Base-by-base conservation (phyloP, 352 stramenopile genomes). In the Pythium aquatile region DNA sequence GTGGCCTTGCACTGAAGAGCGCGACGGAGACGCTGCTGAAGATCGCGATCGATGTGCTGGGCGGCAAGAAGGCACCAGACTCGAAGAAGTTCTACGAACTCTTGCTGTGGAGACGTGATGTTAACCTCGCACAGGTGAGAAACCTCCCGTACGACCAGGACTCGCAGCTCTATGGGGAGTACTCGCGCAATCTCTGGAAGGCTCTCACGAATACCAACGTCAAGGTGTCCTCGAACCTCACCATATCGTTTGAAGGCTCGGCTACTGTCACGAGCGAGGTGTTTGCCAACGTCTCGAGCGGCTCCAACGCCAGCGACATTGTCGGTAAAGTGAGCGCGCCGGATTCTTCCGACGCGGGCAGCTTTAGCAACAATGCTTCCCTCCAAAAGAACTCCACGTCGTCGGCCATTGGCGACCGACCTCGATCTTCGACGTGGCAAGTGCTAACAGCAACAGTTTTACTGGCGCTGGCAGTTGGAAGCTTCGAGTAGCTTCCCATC, bases 11-110 rank as follows among this genome's bases (percentile, higher is more conserved):
- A 13, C 61, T 89, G 16, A 81, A 83, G 30, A 76, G 65, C 42
- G 76, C 63, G 5, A 73, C 76, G 5, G 78, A 89, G 47, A 87
- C 76, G n/a, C 65, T 89, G 40, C 66, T 87, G 32, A 87, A 86
- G 61, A 83, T 89, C 54, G 76, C 72, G 39, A 67, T 87, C 47
- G 74, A 80, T 37, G 77, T 87, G 24, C 70, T 85, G 30, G 49
- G 72, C 11, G 66, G 66, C 13, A 26, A 63, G 58, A 44, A 51
- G 20, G 65, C 72, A 0, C 76, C 80, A 7, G 74, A 68, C 20
- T 73, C 72, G 14, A 55, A 77, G 24, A 70, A 78, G 30, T 87
- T 87, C 56, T 71, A 76, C 33, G 66, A 81, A 44, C 68, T 89
- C 44, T 70, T 89, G 63, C 40, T 75, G 20, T 89, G 78, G 77